A percentile compares a stretch with the other conserved stretches of the same genome.
These are phyloP conservation scores for Nakazawaea anatomiae DNA, from an alignment of 805 yeast genomes.

Conservation along the genomic window DNA sequence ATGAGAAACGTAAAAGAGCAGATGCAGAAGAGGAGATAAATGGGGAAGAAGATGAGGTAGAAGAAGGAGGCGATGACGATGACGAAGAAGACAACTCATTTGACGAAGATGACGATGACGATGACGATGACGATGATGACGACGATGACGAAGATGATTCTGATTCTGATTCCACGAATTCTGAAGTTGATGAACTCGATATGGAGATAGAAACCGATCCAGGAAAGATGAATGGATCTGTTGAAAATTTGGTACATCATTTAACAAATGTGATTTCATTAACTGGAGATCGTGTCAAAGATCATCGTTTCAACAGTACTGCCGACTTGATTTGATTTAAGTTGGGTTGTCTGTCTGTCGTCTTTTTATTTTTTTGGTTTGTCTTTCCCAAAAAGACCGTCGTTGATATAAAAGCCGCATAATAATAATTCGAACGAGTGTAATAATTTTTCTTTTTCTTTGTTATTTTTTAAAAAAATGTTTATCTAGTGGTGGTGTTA, in stretches of 20 bases:
- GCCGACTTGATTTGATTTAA: conserved; percentile 14
- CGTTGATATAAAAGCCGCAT: no score
- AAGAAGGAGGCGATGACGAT: conserved; percentile 32
- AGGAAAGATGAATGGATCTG: neutral
- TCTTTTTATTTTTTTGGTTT: conserved; percentile 15
- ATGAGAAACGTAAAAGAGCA: conserved; percentile 44
- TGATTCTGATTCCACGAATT: conserved; percentile 1
- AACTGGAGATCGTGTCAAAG: conserved; percentile 5
- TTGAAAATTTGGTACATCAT: neutral
- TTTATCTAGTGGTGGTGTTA: no score
- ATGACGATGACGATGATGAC: conserved; percentile 15
- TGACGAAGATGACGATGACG: conserved; percentile 14
- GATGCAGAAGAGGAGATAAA: conserved; percentile 40
- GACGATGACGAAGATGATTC: conserved; percentile 14
- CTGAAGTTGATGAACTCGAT: conserved; percentile 11
- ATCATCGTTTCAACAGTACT: conserved; percentile 8
- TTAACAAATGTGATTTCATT: neutral
- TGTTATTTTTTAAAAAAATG: no score
- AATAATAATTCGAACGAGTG: no score
- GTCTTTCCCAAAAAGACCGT: neutral
- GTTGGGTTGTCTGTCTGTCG: neutral
- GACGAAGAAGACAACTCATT: conserved; percentile 15
- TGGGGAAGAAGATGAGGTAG: conserved; percentile 33
- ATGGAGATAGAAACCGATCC: conserved; percentile 3
- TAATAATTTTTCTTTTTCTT: no score